These are phyloP conservation scores for Lagerstroemia speciosa DNA, from an alignment of 345 rosid species.

Conservation along the genomic window DNA sequence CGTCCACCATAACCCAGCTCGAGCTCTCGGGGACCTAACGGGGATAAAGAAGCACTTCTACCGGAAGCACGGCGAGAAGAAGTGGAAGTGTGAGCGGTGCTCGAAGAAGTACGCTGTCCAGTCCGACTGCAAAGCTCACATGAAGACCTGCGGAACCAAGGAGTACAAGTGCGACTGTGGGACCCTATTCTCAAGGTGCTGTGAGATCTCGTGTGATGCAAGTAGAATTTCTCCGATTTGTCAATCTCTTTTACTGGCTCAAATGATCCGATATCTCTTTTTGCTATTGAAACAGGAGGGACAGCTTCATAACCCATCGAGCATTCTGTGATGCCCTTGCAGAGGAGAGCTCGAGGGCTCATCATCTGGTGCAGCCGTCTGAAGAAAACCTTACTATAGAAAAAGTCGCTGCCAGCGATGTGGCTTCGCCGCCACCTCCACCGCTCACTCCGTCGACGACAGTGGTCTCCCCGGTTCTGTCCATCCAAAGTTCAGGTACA, in stretches of 20 bases:
- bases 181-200: conserved; percentile 55
- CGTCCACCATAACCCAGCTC: conserved; percentile 54
- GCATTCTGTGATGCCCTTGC: conserved; percentile 82
- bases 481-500: conserved; percentile 63
- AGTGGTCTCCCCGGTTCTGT: conserved; percentile 53
- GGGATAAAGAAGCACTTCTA: conserved; percentile 74
- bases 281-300: conserved; percentile 36
- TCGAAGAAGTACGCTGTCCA: conserved; percentile 71
- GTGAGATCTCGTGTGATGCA: background rate
- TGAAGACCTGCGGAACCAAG: conserved; percentile 68
- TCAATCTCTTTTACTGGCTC: background rate
- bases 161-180: conserved; percentile 80
- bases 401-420: conserved; percentile 6
- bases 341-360: conserved; percentile 47
- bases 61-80: conserved; percentile 77
- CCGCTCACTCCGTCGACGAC: conserved; percentile 58
- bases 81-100: conserved; percentile 77
- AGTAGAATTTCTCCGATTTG: background rate
- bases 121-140: conserved; percentile 83
- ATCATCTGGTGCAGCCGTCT: conserved; percentile 9
- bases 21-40: conserved; percentile 83
- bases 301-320: conserved; percentile 64
- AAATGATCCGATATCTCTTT: background rate
- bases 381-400: conserved; percentile 11
- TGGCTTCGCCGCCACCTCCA: conserved; percentile 42